Percentiles rank a stretch among this genome's conserved stretches.
Conservation (phyloP, 179 eudicot genomes). For the Spinacia oleracea region DNA sequence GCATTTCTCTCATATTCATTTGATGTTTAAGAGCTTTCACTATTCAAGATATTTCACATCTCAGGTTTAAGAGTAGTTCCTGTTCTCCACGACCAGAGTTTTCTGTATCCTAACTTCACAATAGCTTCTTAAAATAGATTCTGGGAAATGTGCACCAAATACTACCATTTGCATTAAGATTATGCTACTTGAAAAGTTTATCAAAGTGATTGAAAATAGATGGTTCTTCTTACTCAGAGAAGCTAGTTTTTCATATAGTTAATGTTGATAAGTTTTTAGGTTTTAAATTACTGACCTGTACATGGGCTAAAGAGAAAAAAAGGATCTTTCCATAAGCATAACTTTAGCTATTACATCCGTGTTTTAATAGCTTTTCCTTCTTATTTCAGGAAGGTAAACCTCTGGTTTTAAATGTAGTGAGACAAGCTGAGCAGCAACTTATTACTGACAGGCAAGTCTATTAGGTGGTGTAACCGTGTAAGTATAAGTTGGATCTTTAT, state of each 20-base stretch:
- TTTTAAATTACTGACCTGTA: not conserved
- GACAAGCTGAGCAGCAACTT: conserved; percentile 78
- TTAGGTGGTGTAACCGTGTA: not conserved
- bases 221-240: not conserved
- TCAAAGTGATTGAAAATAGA: not conserved
- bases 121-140: not conserved
- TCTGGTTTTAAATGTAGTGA: conserved; percentile 89
- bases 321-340: too few species aligned
- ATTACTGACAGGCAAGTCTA: conserved; percentile 67
- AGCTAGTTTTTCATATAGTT: not conserved
- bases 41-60: not conserved
- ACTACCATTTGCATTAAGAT: not conserved
- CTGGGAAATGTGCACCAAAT: not conserved
- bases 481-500: not conserved
- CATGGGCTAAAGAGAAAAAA: too few species aligned
- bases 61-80: not conserved
- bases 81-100: too few species aligned
- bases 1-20: conserved; percentile 6
- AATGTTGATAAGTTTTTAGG: not conserved
- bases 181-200: not conserved
- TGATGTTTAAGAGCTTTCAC: not conserved
- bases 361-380: not conserved
- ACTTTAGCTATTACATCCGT: too few species aligned
- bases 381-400: conserved; percentile 92
- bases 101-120: too few species aligned